Conservation (phyloP, 768 basidiomycete genomes). For the Pholiota microspora region DNA sequence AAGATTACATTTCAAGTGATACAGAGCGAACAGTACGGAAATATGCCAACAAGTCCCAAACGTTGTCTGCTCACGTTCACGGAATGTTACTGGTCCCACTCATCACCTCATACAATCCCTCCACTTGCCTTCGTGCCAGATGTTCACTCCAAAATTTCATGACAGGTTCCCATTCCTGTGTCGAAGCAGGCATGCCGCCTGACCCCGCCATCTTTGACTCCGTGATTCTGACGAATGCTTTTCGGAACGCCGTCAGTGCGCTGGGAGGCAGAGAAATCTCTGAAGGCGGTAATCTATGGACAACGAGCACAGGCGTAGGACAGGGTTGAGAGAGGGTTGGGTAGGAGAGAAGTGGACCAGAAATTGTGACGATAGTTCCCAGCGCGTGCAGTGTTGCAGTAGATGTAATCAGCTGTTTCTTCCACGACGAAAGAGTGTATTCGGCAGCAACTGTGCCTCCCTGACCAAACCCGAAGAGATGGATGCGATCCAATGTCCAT, state of each 20-base stretch:
- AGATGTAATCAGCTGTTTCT: conserved; percentile 22
- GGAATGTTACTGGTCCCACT: conserved; percentile 27
- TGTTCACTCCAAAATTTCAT: conserved; percentile 86
- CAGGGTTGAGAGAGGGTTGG: conserved; percentile 55
- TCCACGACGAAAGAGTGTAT: conserved; percentile 58
- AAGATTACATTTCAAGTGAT: no score
- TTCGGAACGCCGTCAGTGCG: conserved; percentile 53
- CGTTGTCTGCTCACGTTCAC: no score
- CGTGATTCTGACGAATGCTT: conserved; percentile 50
- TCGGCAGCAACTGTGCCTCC: conserved; percentile 81
- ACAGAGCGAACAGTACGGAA: no score
- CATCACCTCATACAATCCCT: conserved; percentile 72
- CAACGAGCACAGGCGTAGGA: conserved; percentile 61
- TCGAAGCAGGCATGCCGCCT: conserved; percentile 73
- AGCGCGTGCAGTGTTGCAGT: conserved; percentile 28
- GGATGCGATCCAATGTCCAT: conserved; percentile 72
- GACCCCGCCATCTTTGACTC: conserved; percentile 49
- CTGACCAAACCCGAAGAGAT: conserved; percentile 87
- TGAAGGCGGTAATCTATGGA: conserved; percentile 49
- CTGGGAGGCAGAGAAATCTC: conserved; percentile 41
- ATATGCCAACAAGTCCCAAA: no score
- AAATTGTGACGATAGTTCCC: conserved; percentile 67
- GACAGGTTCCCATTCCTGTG: conserved; percentile 77
- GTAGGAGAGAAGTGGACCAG: conserved; percentile 76
- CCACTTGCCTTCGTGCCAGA: conserved; percentile 52